A percentile compares a stretch with the other conserved stretches of the same genome.
phyloP scores from a whole-genome alignment of 306 rosid genomes.

The Vigna reflexopilosa region DNA sequence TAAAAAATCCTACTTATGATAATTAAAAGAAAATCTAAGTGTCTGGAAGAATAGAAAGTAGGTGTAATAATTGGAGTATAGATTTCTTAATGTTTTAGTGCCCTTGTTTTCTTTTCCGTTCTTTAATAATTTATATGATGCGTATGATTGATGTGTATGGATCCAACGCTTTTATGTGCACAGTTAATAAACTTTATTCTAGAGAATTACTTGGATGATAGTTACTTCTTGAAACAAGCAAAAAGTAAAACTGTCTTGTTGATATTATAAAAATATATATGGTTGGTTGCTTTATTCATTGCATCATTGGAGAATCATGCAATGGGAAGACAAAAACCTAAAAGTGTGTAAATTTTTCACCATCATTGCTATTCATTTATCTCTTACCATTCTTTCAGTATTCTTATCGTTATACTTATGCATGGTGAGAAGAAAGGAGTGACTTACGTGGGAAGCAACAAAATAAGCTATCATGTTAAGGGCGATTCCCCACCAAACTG shows the following conservation, averaged over 20 bases:
- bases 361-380: neutral
- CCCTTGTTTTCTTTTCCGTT: no score
- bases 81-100: no score
- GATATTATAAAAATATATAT: neutral
- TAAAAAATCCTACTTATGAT: no score
- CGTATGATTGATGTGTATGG: no score
- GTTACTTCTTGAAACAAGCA: neutral
- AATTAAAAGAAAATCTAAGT: no score
- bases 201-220: neutral
- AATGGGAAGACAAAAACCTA: neutral
- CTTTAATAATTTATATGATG: no score
- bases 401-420: no score
- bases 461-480: conserved; percentile 90
- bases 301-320: neutral
- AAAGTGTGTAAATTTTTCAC: neutral
- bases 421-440: neutral
- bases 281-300: neutral
- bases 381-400: neutral
- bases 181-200: neutral
- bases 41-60: no score
- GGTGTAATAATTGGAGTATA: no score
- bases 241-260: neutral
- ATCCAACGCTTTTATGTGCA: no score
- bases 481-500: conserved; percentile 99
- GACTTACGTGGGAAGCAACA: conserved; percentile 94